These are phyloP conservation scores for Decorospora gaudefroyi DNA, from an alignment of 2,329 filamentous ascomycete genomes.

Conservation along the genomic window DNA sequence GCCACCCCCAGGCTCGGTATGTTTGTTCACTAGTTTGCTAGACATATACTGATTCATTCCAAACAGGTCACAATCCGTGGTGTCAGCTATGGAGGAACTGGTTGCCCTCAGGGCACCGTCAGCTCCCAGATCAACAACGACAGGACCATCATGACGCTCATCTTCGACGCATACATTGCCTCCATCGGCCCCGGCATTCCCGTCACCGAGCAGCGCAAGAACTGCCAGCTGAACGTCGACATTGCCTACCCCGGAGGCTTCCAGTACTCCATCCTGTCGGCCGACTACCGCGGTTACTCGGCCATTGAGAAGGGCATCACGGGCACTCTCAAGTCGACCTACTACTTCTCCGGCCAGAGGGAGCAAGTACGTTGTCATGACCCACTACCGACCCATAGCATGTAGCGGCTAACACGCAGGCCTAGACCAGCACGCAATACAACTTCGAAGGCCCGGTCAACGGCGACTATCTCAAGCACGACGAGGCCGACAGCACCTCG, in stretches of 20 bases:
- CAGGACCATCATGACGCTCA: slow-evolving; percentile 55
- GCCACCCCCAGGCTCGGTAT: slow-evolving; percentile 39
- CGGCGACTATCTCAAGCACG: slow-evolving; percentile 49
- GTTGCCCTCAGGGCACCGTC: slow-evolving; percentile 54
- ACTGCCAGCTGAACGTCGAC: slow-evolving; percentile 60
- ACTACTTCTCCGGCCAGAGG: slow-evolving; percentile 58
- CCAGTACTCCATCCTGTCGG: slow-evolving; percentile 59
- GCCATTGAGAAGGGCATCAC: slow-evolving; percentile 53
- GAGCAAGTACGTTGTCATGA: slow-evolving; percentile 43
- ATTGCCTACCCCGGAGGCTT: slow-evolving; percentile 58
- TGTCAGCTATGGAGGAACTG: slow-evolving; percentile 55
- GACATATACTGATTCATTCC: slow-evolving; percentile 21
- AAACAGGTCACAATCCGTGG: slow-evolving; percentile 49
- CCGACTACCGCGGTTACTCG: slow-evolving; percentile 59
- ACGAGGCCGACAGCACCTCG: slow-evolving; percentile 51
- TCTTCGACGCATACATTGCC: slow-evolving; percentile 59
- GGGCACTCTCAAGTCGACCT: slow-evolving; percentile 57
- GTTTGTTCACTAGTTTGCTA: not conserved
- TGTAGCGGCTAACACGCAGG: slow-evolving; percentile 10
- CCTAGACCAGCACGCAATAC: slow-evolving; percentile 46
- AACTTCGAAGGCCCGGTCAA: slow-evolving; percentile 48
- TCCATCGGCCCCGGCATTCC: slow-evolving; percentile 54
- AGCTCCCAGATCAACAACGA: slow-evolving; percentile 52
- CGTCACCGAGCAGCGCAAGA: slow-evolving; percentile 55
- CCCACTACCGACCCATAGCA: not conserved